These are phyloP conservation scores for Claviceps cyperi DNA, from an alignment of 2,329 filamentous ascomycete genomes.

Conservation along the genomic window DNA sequence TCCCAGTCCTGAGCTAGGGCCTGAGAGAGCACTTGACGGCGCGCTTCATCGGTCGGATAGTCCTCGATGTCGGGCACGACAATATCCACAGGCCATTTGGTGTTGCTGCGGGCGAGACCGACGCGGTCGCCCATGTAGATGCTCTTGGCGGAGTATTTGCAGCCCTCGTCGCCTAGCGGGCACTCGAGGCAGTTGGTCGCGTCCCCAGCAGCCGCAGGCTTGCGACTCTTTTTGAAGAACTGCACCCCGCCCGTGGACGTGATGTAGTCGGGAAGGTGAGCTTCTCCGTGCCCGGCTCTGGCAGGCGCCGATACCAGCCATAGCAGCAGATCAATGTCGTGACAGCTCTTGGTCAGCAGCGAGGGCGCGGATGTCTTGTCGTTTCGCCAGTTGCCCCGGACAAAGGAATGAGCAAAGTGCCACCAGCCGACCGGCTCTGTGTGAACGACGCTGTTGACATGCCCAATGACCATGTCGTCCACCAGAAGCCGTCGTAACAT, in stretches of 20 bases:
- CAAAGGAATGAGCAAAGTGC: conserved; percentile 87
- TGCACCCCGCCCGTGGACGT: conserved; percentile 63
- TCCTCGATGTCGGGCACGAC: conserved; percentile 90
- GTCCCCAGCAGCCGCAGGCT: conserved; percentile 56
- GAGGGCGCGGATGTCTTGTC: conserved; percentile 64
- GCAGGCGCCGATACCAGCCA: conserved; percentile 75
- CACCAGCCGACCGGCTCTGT: conserved; percentile 93
- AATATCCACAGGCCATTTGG: conserved; percentile 71
- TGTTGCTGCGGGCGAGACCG: conserved; percentile 50
- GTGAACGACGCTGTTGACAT: conserved; percentile 75
- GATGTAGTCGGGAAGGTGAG: conserved; percentile 65
- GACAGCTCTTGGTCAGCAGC: conserved; percentile 86
- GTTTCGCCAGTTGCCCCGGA: conserved; percentile 87
- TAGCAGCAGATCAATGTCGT: conserved; percentile 84
- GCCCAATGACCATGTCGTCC: conserved; percentile 62
- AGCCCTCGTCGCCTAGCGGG: conserved; percentile 47
- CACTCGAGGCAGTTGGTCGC: conserved; percentile 85
- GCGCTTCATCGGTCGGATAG: conserved; percentile 32
- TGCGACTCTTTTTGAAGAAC: conserved; percentile 61
- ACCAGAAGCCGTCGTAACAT: conserved; percentile 65
- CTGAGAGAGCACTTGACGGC: conserved; percentile 25
- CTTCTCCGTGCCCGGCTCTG: conserved; percentile 26
- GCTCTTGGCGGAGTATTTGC: conserved; percentile 72
- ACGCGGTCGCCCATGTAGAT: conserved; percentile 59
- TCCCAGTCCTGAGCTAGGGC: conserved; percentile 40